A percentile compares a stretch with the other conserved stretches of the same genome.
Conservation (phyloP, 768 basidiomycete genomes). For the Lactifluus volemus region DNA sequence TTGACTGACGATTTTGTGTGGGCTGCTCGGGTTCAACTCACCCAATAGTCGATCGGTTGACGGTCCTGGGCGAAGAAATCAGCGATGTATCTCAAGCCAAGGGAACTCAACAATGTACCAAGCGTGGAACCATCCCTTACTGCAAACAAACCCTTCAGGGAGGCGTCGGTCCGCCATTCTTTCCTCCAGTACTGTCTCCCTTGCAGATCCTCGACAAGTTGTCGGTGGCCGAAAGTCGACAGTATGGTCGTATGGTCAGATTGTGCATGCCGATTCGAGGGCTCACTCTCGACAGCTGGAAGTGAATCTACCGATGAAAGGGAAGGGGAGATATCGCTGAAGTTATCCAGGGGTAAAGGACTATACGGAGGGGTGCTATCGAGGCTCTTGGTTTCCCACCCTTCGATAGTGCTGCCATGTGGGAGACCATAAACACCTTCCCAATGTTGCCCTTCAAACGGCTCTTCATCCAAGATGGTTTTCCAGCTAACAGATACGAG, state of each 20-base stretch:
- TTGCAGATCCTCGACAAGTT: conserved; percentile 53
- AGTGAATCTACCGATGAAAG: conserved; percentile 19
- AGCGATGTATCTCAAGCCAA: neutral
- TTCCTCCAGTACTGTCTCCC: conserved; percentile 66
- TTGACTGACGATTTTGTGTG: conserved; percentile 1
- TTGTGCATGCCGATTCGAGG: neutral
- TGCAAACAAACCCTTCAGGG: conserved; percentile 40
- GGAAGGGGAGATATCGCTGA: conserved; percentile 11
- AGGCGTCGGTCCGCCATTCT: conserved; percentile 47
- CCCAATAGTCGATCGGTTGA: conserved; percentile 33
- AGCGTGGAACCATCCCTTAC: conserved; percentile 67
- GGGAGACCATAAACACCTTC: conserved; percentile 57
- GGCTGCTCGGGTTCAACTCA: conserved; percentile 16
- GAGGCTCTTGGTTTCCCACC: conserved; percentile 38
- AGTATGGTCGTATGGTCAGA: neutral
- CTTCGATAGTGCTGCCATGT: conserved; percentile 37
- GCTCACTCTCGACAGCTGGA: neutral
- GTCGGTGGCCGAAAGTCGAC: conserved; percentile 33
- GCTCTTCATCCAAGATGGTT: conserved; percentile 73
- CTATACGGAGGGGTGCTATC: conserved; percentile 64
- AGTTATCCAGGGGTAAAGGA: conserved; percentile 33
- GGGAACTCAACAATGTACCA: conserved; percentile 32
- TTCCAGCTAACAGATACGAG: conserved; percentile 55
- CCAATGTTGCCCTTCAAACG: conserved; percentile 84
- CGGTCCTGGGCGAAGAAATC: conserved; percentile 32